These are phyloP conservation scores for Kwoniella dendrophila DNA, from an alignment of 768 basidiomycete species.

Conservation along the genomic window DNA sequence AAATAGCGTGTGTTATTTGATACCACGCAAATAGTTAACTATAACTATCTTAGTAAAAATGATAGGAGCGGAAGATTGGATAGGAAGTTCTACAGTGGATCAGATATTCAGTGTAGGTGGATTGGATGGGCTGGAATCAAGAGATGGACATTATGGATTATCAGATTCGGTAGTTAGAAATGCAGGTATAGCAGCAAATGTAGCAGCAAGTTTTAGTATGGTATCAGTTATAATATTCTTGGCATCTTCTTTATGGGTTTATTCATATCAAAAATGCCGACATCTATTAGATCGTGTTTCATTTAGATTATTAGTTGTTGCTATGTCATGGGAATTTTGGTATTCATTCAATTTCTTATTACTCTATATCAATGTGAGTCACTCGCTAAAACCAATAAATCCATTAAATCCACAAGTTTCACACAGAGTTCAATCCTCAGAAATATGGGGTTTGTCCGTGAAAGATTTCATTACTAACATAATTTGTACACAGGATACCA, in stretches of 20 bases:
- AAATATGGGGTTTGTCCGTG: not conserved
- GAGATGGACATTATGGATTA: too few relatives aligned
- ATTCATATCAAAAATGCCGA: slow-evolving; percentile 7
- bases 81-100: too few relatives aligned
- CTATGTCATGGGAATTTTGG: slow-evolving; percentile 35
- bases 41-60: too few relatives aligned
- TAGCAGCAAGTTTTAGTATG: not conserved
- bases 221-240: slow-evolving; percentile 4
- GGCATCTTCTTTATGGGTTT: slow-evolving; percentile 15
- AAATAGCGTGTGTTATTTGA: too few relatives aligned
- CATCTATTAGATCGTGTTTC: slow-evolving; percentile 30
- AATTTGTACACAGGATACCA: not conserved
- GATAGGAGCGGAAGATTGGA: too few relatives aligned
- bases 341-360: slow-evolving; percentile 20
- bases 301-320: slow-evolving; percentile 30
- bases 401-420: not conserved
- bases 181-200: slow-evolving; percentile 11
- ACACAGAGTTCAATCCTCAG: not conserved
- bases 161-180: too few relatives aligned
- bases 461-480: not conserved
- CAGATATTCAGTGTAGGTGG: too few relatives aligned
- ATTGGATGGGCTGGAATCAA: too few relatives aligned
- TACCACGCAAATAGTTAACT: too few relatives aligned
- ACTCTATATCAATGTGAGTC: slow-evolving; percentile 19
- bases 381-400: not conserved